Base-by-base conservation (phyloP, 768 basidiomycete genomes). In the Hypholoma fasciculare region DNA sequence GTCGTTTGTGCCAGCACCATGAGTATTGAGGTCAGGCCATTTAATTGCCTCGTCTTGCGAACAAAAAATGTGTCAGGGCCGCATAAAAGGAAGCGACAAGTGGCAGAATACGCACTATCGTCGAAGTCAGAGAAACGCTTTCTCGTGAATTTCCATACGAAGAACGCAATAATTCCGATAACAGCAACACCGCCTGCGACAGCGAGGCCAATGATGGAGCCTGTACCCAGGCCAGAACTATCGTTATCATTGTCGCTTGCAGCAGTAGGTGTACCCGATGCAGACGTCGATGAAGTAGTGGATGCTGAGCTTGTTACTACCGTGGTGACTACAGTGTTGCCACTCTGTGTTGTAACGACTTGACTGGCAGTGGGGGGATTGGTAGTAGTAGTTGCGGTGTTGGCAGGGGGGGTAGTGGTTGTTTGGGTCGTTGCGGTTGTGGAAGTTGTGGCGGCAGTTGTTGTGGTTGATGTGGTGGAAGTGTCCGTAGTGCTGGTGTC, bases 11-110 rank as follows among this genome's bases (percentile, higher is more conserved):
- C 67, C 65, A 9, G 73, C 73, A 34, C 76, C 79, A 60, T 91
- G 90, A 2, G 83, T 72, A 69, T 92, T 91, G 38, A 93, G 81
- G 65, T 94, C 92, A 3, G 92, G 92, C 92, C 92, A 94, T 73
- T 93, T 93, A 73, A 94, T 94, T 17, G 89, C 89, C 72, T 92
- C 90, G 64, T 81, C 90, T 92, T 67, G 13, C 7, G 47, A 50
- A 56, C 11, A 26, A 23, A 57, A 27, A 58, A 36, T 57, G 38
- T 44, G 36, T 56, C 34, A 57, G 42, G 63, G 59, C 17, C 40
- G 56, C 49, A 23, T 48, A 40, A 46, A 23, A 54, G 36, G 17
- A 42, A 2, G 38, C 37, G 54, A 40, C 23, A 62, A 52, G 44
- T 27, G 57, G 61, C 39, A 44, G 23, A 26, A 39, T 49, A 83